Conservation (phyloP, 1,139 yeast species). For the Pichia sp. region DNA sequence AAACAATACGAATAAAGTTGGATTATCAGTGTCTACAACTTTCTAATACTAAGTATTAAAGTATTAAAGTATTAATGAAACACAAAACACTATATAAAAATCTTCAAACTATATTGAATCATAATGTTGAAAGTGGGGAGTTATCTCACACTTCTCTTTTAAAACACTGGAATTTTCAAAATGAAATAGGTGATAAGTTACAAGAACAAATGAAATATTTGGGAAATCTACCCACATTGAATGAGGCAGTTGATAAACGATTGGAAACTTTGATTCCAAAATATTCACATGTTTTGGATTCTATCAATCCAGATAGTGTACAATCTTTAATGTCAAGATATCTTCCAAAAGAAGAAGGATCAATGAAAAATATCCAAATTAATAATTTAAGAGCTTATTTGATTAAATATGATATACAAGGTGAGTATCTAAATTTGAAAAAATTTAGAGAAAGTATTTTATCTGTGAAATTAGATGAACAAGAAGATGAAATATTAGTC, state of each 20-base stretch:
- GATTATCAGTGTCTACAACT: no score
- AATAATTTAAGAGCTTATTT: slow-evolving; percentile 11
- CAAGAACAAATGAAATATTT: neutral
- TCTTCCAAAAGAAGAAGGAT: neutral
- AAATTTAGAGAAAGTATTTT: neutral
- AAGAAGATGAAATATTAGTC: slow-evolving; percentile 5
- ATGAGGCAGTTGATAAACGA: neutral
- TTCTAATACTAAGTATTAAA: no score
- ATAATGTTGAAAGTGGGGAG: no score
- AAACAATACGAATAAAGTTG: no score
- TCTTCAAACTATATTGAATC: no score
- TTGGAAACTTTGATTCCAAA: slow-evolving; percentile 2
- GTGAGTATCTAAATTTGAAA: slow-evolving; percentile 7
- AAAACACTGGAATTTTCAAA: neutral
- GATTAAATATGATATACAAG: slow-evolving; percentile 10
- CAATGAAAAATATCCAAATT: neutral
- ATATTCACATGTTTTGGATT: slow-evolving; percentile 2
- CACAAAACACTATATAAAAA: no score
- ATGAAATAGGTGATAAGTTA: slow-evolving; percentile 4
- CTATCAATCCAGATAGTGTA: neutral
- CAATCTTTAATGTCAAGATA: neutral
- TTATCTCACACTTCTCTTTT: no score
- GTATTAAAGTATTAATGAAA: no score
- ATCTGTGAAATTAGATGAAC: neutral
- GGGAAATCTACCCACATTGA: slow-evolving; percentile 2